Conservation (phyloP, 1,139 yeast species). For the Hansenula sp. region DNA sequence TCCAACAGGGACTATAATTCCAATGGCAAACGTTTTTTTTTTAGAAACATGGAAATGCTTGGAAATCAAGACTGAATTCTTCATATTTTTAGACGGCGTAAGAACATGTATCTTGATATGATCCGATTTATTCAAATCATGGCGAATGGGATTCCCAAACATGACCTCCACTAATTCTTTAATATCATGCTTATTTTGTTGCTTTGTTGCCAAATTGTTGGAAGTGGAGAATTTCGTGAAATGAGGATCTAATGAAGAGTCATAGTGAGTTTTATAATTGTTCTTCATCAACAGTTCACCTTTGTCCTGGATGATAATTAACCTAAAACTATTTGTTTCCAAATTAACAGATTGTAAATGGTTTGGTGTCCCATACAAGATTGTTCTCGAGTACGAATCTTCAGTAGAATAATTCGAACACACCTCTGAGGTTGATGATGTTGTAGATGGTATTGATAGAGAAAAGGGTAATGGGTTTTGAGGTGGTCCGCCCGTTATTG, state of each 20-base stretch:
- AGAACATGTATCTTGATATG: conserved; percentile 14
- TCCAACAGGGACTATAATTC: conserved; percentile 15
- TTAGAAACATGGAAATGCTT: conserved; percentile 14
- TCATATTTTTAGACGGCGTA: conserved; percentile 9
- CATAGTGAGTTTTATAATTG: conserved; percentile 29
- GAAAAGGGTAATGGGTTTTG: neutral
- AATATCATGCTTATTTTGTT: conserved; percentile 22
- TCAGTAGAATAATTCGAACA: conserved; percentile 8
- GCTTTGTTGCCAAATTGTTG: conserved; percentile 8
- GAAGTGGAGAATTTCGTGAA: conserved; percentile 9
- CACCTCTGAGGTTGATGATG: neutral
- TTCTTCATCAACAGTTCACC: conserved; percentile 31
- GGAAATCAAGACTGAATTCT: conserved; percentile 14
- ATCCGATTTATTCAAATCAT: conserved; percentile 17
- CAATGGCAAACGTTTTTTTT: conserved; percentile 17
- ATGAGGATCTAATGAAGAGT: conserved; percentile 24
- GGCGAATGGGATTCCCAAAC: conserved; percentile 24
- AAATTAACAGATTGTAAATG: conserved; percentile 6
- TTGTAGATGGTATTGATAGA: neutral
- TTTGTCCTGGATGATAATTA: conserved; percentile 31
- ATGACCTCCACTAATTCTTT: conserved; percentile 15
- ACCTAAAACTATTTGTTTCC: conserved; percentile 23
- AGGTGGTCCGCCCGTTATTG: too few species aligned
- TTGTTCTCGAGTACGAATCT: conserved; percentile 21
- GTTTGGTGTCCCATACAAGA: conserved; percentile 21